Conservation (phyloP, 208 protist species). For the Crithidia acanthocephali region DNA sequence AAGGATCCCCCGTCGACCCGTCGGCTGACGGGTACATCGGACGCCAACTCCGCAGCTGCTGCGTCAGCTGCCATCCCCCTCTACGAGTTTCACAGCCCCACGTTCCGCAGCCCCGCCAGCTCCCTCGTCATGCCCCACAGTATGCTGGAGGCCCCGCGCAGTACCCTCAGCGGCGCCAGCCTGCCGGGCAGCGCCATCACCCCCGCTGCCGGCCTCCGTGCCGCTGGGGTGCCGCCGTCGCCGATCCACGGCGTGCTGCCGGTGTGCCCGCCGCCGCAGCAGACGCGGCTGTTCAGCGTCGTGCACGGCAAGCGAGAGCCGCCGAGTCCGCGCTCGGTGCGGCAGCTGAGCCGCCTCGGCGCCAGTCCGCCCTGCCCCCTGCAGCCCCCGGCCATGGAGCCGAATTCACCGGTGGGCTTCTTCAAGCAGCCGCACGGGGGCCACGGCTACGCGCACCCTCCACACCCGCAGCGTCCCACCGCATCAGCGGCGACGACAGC, state of each 20-base stretch:
- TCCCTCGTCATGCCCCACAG: slow-evolving; percentile 18
- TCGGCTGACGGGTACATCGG: too few relatives aligned
- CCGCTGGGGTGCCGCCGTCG: slow-evolving; percentile 12
- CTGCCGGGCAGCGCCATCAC: slow-evolving; percentile 22
- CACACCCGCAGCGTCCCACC: slow-evolving; percentile 10
- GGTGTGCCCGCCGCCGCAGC: slow-evolving; percentile 7
- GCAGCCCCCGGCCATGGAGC: slow-evolving; percentile 28
- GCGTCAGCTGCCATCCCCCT: slow-evolving; percentile 1
- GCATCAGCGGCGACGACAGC: neutral
- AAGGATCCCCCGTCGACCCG: neutral
- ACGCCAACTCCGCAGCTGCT: neutral
- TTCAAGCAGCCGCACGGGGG: slow-evolving; percentile 42
- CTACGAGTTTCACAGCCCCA: slow-evolving; percentile 5
- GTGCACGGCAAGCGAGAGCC: slow-evolving; percentile 57
- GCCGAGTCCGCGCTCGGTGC: slow-evolving; percentile 52
- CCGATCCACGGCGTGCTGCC: slow-evolving; percentile 26
- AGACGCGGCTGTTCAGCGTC: slow-evolving; percentile 66
- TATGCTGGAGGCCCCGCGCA: slow-evolving; percentile 16
- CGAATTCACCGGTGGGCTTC: slow-evolving; percentile 56
- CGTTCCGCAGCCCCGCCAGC: slow-evolving; percentile 18
- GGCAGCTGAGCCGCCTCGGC: slow-evolving; percentile 39
- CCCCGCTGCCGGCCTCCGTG: slow-evolving; percentile 1
- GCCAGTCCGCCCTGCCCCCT: slow-evolving; percentile 25
- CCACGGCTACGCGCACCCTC: slow-evolving; percentile 16
- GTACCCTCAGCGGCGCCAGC: slow-evolving; percentile 23